Conservation (phyloP, 495 filamentous ascomycete species). For the Bathelium albidoporum region DNA sequence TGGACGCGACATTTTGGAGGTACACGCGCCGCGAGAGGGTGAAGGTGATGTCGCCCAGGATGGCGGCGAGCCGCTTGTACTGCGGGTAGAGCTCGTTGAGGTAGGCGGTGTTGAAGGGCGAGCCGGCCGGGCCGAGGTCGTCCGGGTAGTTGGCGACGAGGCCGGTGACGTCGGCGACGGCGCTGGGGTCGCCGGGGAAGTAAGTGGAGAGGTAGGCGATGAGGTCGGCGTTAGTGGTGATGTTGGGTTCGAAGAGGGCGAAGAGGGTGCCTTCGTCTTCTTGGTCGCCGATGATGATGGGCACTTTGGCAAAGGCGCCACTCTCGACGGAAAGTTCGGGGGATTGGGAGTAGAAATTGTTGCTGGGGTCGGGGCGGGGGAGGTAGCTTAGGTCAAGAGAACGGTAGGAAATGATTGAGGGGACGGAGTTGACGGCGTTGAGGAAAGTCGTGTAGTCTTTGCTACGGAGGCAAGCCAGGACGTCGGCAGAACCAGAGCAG, state of each 20-base stretch:
- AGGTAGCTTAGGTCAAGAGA: constrained; percentile 22
- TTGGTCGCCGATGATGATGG: constrained; percentile 48
- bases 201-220: constrained; percentile 49
- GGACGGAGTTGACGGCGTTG: constrained; percentile 17
- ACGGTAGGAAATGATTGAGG: constrained; percentile 17
- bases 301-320: constrained; percentile 44
- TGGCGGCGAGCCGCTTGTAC: constrained; percentile 63
- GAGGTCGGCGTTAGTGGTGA: constrained; percentile 45
- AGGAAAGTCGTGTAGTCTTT: constrained; percentile 11
- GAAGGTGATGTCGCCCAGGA: constrained; percentile 58
- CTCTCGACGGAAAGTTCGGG: constrained; percentile 40
- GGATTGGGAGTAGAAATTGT: constrained; percentile 28
- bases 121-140: constrained; percentile 37
- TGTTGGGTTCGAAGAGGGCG: constrained; percentile 50
- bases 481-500: constrained; percentile 45
- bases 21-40: constrained; percentile 50
- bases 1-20: constrained; percentile 39
- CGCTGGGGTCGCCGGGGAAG: constrained; percentile 35
- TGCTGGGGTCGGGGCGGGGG: constrained; percentile 14
- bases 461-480: constrained; percentile 17
- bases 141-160: constrained; percentile 48
- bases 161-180: constrained; percentile 14
- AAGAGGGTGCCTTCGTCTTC: constrained; percentile 53
- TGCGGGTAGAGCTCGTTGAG: constrained; percentile 58
- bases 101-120: constrained; percentile 52